Percentiles rank a stretch among this genome's conserved stretches.
Conservation (phyloP, 2,329 filamentous ascomycete genomes). For the Alternaria conjuncta region DNA sequence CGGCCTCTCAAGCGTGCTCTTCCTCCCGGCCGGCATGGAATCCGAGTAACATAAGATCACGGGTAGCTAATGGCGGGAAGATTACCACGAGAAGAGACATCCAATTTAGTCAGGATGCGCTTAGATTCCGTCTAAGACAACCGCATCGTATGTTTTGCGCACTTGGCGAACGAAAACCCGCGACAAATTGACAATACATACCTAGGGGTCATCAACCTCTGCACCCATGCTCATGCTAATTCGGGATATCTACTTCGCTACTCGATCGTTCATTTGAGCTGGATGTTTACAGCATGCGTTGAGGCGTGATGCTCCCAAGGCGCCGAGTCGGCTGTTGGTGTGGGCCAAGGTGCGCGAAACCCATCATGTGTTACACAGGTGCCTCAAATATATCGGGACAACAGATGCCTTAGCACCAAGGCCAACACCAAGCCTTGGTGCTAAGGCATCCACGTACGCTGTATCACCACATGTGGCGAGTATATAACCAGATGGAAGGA, state of each 20-base stretch:
- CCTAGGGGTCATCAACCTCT: background rate
- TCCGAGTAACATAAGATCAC: background rate
- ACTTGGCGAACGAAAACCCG: background rate
- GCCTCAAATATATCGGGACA: slow-evolving; percentile 23
- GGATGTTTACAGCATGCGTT: background rate
- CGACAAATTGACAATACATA: background rate
- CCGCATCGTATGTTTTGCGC: background rate
- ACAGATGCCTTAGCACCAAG: no score
- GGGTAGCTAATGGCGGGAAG: background rate
- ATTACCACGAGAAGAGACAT: background rate
- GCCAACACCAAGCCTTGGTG: slow-evolving; percentile 29
- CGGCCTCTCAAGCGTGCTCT: background rate
- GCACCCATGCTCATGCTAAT: background rate
- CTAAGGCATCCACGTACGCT: slow-evolving; percentile 12
- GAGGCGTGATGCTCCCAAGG: background rate
- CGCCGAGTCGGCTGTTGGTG: background rate
- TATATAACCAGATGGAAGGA: slow-evolving; percentile 3
- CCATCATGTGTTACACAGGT: slow-evolving; percentile 17
- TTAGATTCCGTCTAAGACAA: background rate
- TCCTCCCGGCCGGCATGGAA: background rate
- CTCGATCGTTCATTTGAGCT: background rate
- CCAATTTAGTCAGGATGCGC: background rate
- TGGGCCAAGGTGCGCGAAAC: slow-evolving; percentile 24
- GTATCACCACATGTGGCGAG: background rate
- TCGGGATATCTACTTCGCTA: background rate